These are phyloP conservation scores for Solanum chacoense DNA, from an alignment of 305 asterid species.

Conservation along the genomic window DNA sequence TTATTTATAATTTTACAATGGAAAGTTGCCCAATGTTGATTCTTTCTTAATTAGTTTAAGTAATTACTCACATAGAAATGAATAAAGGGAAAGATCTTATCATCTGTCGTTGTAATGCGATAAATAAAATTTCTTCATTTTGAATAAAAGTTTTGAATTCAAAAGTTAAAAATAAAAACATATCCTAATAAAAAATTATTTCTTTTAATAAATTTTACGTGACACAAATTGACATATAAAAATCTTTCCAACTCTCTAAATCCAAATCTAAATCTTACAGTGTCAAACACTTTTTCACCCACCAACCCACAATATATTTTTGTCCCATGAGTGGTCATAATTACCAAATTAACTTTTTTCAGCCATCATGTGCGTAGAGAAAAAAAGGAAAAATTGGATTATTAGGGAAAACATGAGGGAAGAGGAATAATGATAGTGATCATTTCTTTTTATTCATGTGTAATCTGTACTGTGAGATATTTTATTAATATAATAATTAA, in stretches of 20 bases:
- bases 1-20: not conserved
- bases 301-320: not conserved
- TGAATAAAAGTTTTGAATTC: not conserved
- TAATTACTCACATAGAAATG: not conserved
- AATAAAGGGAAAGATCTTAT: not conserved
- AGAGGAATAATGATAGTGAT: not conserved
- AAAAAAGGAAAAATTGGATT: not conserved
- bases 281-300: not conserved
- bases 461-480: not conserved
- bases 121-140: not conserved
- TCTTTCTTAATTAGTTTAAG: not conserved
- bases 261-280: not conserved
- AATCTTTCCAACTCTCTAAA: not conserved
- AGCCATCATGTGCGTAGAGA: not conserved
- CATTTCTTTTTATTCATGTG: not conserved
- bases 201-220: not conserved
- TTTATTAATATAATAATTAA: not conserved
- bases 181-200: not conserved
- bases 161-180: not conserved
- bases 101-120: not conserved
- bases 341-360: not conserved
- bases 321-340: not conserved
- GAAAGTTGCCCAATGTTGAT: not conserved
- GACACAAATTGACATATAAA: no score
- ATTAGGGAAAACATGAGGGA: not conserved